Evolutionary conservation across 2,329 filamentous ascomycete genomes (phyloP).

Genomic region (Fusarium sp.): DNA sequence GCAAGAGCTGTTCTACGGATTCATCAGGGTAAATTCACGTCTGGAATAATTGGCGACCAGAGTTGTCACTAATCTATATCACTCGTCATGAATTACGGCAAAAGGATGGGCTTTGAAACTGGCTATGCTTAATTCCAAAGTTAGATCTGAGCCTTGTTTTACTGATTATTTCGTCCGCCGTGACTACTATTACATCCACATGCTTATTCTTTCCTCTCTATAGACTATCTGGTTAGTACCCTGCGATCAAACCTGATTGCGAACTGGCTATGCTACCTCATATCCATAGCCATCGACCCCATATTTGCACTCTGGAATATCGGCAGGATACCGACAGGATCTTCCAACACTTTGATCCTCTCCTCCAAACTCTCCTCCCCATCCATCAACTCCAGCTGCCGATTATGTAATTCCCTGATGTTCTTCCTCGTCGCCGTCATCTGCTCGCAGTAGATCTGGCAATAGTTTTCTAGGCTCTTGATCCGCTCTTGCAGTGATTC

Average conservation of each 20-base stretch:
- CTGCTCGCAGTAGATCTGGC: constrained; percentile 6
- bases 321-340: background rate
- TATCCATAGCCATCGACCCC: constrained; percentile 12
- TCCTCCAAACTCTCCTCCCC: constrained; percentile 29
- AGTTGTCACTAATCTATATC: no score
- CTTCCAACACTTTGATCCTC: constrained; percentile 12
- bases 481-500: constrained; percentile 13
- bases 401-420: constrained; percentile 17
- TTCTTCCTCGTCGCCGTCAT: constrained; percentile 7
- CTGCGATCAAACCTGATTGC: no score
- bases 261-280: background rate
- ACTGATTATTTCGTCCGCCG: no score
- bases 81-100: no score
- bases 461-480: constrained; percentile 15
- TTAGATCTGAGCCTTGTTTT: no score
- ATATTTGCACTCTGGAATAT: background rate
- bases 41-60: no score
- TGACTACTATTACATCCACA: background rate
- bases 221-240: background rate
- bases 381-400: constrained; percentile 28
- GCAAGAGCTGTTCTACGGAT: no score
- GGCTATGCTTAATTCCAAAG: no score
- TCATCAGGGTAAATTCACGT: no score
- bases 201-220: background rate
- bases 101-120: no score